A percentile compares a stretch with the other conserved stretches of the same genome.
phyloP scores from a whole-genome alignment of 805 yeast species.

The Candida tammaniensis region DNA sequence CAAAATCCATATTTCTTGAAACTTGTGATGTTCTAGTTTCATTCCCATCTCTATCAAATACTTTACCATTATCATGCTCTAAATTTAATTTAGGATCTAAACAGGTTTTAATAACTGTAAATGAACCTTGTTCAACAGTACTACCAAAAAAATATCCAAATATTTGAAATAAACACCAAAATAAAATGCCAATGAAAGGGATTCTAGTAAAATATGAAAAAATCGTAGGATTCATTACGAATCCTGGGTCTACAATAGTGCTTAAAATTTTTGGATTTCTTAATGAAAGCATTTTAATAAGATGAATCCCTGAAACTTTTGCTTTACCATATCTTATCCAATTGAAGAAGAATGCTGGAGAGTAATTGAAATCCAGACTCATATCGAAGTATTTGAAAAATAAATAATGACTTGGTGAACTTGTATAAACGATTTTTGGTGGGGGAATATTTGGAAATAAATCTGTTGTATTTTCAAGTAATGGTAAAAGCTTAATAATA shows the following conservation, averaged over 20 bases:
- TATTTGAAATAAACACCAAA: slow-evolving; percentile 68
- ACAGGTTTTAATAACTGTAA: slow-evolving; percentile 62
- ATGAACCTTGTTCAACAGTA: slow-evolving; percentile 66
- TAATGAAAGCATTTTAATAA: slow-evolving; percentile 59
- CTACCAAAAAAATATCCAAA: slow-evolving; percentile 72
- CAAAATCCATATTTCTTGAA: slow-evolving; percentile 55
- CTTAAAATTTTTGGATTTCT: slow-evolving; percentile 65
- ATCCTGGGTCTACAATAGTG: slow-evolving; percentile 77
- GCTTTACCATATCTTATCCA: slow-evolving; percentile 79
- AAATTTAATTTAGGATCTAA: slow-evolving; percentile 48
- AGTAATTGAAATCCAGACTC: slow-evolving; percentile 48
- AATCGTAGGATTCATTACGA: slow-evolving; percentile 77
- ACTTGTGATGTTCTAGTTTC: slow-evolving; percentile 49
- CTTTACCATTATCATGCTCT: slow-evolving; percentile 66
- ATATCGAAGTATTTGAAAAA: slow-evolving; percentile 48
- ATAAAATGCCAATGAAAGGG: slow-evolving; percentile 73
- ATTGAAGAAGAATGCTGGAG: slow-evolving; percentile 68
- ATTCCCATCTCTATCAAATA: slow-evolving; percentile 60
- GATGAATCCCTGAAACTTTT: slow-evolving; percentile 75
- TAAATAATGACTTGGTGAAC: slow-evolving; percentile 64
- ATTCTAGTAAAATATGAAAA: slow-evolving; percentile 75
- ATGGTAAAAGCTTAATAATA: slow-evolving; percentile 43
- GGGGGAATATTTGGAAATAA: slow-evolving; percentile 21
- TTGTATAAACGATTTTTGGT: slow-evolving; percentile 61
- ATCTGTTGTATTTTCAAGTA: slow-evolving; percentile 42